These are phyloP conservation scores for Quaeritorhiza haematococci DNA, from an alignment of 371 early-diverging fungal species.

Conservation along the genomic window DNA sequence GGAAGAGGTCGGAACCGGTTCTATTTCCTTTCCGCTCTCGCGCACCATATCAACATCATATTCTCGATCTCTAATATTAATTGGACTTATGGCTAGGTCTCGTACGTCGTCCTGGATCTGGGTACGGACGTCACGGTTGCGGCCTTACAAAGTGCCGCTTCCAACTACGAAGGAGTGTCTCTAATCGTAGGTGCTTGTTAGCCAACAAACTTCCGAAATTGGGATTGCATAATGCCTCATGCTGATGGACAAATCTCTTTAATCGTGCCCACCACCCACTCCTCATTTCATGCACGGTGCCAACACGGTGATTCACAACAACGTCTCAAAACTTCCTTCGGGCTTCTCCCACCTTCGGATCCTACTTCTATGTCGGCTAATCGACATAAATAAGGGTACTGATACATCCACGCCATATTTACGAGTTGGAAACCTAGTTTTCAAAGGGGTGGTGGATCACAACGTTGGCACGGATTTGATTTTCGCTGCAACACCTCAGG, in stretches of 20 bases:
- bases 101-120: not conserved
- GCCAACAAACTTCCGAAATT: not conserved
- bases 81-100: too few relatives aligned
- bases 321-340: too few relatives aligned
- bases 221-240: too few relatives aligned
- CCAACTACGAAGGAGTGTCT: not conserved
- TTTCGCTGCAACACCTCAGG: not conserved
- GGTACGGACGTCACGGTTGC: not conserved
- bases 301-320: too few relatives aligned
- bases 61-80: too few relatives aligned
- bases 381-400: not conserved
- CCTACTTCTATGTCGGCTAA: not conserved
- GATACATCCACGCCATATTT: not conserved
- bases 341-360: too few relatives aligned
- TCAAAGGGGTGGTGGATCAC: not conserved
- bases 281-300: too few relatives aligned
- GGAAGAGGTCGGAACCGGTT: too few relatives aligned
- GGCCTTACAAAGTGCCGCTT: not conserved
- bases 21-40: too few relatives aligned
- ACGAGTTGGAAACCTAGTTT: not conserved
- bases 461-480: slow-evolving; percentile 1
- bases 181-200: not conserved
- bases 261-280: too few relatives aligned
- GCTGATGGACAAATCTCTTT: too few relatives aligned
- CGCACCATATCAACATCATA: too few relatives aligned